Base-by-base conservation (phyloP, 345 rosid genomes). In the Hibiscus tridactylites region DNA sequence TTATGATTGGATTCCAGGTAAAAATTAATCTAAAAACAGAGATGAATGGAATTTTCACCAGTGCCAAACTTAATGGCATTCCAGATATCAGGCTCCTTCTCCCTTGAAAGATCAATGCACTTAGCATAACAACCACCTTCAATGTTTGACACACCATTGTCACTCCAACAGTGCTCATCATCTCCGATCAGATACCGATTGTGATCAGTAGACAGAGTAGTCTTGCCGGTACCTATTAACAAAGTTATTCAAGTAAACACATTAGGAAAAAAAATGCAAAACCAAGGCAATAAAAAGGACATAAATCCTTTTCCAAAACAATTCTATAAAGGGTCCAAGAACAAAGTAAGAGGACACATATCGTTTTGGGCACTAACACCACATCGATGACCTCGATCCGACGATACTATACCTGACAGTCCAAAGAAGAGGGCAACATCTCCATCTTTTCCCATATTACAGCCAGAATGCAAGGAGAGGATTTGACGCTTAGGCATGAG, bases 381-480 rank as follows among this genome's bases (percentile, higher is more conserved):
- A 10, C 68, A 19, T 29, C 21, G 28, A 54, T 60, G 52, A 52
- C 63, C 62, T 73, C 58, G 73, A 79, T 78, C 84, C 61, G 72
- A 71, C 74, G 82, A 83, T 80, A 81, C 83, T 79, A 82, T 87
- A 85, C 95, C 97, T 90, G 98, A 94, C 76, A 94, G 83, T 74
- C 98, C 98, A 83, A 94, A 94, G 93, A 94, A 94, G 93, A 91
- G 97, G 76, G 97, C 98, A 81, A 94, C 98, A 76, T 94, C 98
- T 83, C 98, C 97, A 77, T 84, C 88, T 85, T 90, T 94, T 47
- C 97, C 98, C 97, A 95, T 90, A 84, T 95, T 95, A 95, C 96
- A 91, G 49, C 99, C 99, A 76, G 99, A 95, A 74, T 95, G 97
- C 57, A 95, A 84, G 71, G 99, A 91, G 78, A 95, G 96, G 77